Conservation (phyloP, 352 stramenopile genomes). For the Saprolegnia parasitica region DNA sequence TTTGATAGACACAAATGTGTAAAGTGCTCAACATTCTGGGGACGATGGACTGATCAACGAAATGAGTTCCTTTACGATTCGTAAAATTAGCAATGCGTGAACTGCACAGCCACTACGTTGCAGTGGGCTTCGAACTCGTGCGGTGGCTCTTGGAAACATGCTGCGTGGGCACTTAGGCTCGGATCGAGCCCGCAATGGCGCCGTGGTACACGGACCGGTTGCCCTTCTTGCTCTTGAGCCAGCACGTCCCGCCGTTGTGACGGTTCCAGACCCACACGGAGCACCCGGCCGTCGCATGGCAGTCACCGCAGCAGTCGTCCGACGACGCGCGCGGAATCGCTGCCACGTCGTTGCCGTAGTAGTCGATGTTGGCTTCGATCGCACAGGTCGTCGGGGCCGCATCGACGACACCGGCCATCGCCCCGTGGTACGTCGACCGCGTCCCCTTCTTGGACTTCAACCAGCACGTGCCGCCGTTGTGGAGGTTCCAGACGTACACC, state of each 20-base stretch:
- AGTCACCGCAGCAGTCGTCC: conserved; percentile 3
- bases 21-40: too few relatives aligned
- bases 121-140: too few relatives aligned
- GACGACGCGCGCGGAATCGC: too few relatives aligned
- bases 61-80: too few relatives aligned
- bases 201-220: background rate
- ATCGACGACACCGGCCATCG: background rate
- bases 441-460: conserved; percentile 14
- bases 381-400: background rate
- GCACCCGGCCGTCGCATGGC: background rate
- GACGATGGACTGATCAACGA: too few relatives aligned
- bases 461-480: conserved; percentile 17
- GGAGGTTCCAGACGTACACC: conserved; percentile 16
- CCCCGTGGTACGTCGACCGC: background rate
- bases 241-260: conserved; percentile 18
- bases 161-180: too few relatives aligned
- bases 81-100: too few relatives aligned
- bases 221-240: conserved; percentile 14
- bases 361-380: conserved; percentile 10
- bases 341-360: conserved; percentile 10
- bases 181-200: too few relatives aligned
- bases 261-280: background rate
- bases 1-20: too few relatives aligned
- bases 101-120: too few relatives aligned
- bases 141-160: too few relatives aligned